Base-by-base conservation (phyloP, 208 protist genomes). In the Acanthamoeba royreba region DNA sequence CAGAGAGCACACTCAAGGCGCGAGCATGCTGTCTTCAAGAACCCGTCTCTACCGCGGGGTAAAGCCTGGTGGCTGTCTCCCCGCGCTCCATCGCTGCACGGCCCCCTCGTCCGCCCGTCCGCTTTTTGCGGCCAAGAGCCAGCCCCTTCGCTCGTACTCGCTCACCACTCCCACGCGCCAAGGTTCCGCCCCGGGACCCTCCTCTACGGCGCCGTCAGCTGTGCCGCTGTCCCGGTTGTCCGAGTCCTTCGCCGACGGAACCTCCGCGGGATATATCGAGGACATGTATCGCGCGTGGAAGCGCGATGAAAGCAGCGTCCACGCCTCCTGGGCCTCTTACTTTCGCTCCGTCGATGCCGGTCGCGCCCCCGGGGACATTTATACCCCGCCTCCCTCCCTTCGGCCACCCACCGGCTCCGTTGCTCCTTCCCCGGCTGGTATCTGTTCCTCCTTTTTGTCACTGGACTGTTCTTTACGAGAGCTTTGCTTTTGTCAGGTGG, bases 271-370 rank as follows among this genome's bases (percentile, higher is more conserved):
- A 4, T 96, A 96, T 42, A 33, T 96, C 17, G 96, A 97, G 53
- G 93, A 95, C 28, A 96, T 96, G 92, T 96, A 94, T 58, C 45
- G 92, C 7, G 40, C 66, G 15, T 97, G 96, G 96, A 93, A 96
- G 43, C 77, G 58, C 28, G 95, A 97, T 49, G 92, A 94, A 46
- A 86, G 2, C 19, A 95, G 94, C 28, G 96, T 97, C 33, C 95
- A 97, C 61, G 46, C 22, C 28, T 96, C 93, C 35, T 96, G 95
- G 95, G 52, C 58, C 0, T 88, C 58, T 4, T 97, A 94, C 93
- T 97, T 97, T 79, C 19, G 77, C 45, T 72, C 49, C 5, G 43
- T 94, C 19, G 92, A 95, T 25, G 61, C 40, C 9, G 92, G 74
- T 53, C 45, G 45, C n/a, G 46, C 42, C 31, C 45, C 77, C 11